Evolutionary conservation across 495 filamentous ascomycete species (phyloP).

Genomic region (Penicillium canescens): DNA sequence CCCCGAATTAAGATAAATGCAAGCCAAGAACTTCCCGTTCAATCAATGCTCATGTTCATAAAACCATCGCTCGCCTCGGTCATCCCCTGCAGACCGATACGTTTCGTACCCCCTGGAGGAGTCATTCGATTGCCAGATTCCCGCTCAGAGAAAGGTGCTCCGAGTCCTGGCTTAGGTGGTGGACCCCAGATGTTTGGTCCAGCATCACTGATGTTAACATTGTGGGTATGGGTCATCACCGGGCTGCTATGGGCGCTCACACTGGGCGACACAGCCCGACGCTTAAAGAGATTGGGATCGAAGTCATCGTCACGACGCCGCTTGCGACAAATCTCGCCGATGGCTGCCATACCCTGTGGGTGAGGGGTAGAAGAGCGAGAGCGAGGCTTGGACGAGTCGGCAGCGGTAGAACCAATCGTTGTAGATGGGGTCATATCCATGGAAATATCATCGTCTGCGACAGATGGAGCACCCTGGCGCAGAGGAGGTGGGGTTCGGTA

Average conservation of each 20-base stretch:
- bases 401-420: slow-evolving; percentile 31
- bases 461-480: slow-evolving; percentile 55
- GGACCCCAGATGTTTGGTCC: slow-evolving; percentile 68
- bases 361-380: slow-evolving; percentile 55
- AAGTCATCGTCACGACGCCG: slow-evolving; percentile 89
- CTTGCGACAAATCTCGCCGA: slow-evolving; percentile 74
- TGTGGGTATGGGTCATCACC: slow-evolving; percentile 75
- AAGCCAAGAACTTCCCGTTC: slow-evolving; percentile 9
- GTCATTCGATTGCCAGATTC: slow-evolving; percentile 41
- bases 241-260: slow-evolving; percentile 90
- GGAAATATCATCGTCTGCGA: slow-evolving; percentile 70
- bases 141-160: slow-evolving; percentile 51
- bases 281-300: slow-evolving; percentile 86
- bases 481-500: slow-evolving; percentile 64
- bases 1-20: slow-evolving; percentile 8
- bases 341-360: slow-evolving; percentile 40
- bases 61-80: slow-evolving; percentile 91
- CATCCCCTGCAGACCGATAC: slow-evolving; percentile 93
- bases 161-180: slow-evolving; percentile 59
- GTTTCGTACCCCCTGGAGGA: slow-evolving; percentile 52
- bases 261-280: slow-evolving; percentile 89
- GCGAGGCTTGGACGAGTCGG: slow-evolving; percentile 33
- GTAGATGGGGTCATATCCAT: slow-evolving; percentile 74
- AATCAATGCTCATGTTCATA: slow-evolving; percentile 97
- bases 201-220: slow-evolving; percentile 56